Percentiles rank a stretch among this genome's conserved stretches.
These are phyloP conservation scores for Phialophora tarda DNA, from an alignment of 2,329 filamentous ascomycete species.

Conservation along the genomic window DNA sequence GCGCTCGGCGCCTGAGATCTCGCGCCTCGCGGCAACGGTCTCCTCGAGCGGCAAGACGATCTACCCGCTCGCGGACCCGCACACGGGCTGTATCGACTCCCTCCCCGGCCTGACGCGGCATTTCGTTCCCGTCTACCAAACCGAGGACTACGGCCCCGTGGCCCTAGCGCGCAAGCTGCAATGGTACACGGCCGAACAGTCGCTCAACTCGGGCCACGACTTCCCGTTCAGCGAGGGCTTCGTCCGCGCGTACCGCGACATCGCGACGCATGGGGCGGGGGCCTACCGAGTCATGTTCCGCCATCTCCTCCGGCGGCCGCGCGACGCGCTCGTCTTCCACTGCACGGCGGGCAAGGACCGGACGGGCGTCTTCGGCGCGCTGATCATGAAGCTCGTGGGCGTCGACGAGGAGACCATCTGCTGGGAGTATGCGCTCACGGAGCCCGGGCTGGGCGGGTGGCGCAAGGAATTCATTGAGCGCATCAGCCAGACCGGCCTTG, in stretches of 20 bases:
- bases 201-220: conserved; percentile 55
- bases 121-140: conserved; percentile 70
- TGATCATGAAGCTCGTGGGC: conserved; percentile 68
- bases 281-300: conserved; percentile 65
- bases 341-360: conserved; percentile 80
- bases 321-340: conserved; percentile 62
- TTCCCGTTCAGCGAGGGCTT: conserved; percentile 57
- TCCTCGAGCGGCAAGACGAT: conserved; percentile 42
- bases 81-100: conserved; percentile 31
- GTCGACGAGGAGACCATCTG: conserved; percentile 66
- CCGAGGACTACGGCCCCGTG: conserved; percentile 65
- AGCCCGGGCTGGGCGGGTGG: conserved; percentile 59
- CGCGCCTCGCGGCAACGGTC: conserved; percentile 37
- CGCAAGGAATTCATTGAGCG: conserved; percentile 37
- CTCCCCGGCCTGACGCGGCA: conserved; percentile 57
- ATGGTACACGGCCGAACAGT: conserved; percentile 60
- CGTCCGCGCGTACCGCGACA: conserved; percentile 69
- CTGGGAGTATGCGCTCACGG: conserved; percentile 71
- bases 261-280: conserved; percentile 63
- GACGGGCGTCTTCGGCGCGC: conserved; percentile 71
- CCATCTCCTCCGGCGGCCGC: conserved; percentile 55
- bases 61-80: conserved; percentile 31
- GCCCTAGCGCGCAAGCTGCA: conserved; percentile 65
- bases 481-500: conserved; percentile 33
- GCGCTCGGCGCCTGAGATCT: conserved; percentile 58